Evolutionary conservation across 2,329 filamentous ascomycete genomes (phyloP).

Genomic region (Aspergillus pseudoterreus): DNA sequence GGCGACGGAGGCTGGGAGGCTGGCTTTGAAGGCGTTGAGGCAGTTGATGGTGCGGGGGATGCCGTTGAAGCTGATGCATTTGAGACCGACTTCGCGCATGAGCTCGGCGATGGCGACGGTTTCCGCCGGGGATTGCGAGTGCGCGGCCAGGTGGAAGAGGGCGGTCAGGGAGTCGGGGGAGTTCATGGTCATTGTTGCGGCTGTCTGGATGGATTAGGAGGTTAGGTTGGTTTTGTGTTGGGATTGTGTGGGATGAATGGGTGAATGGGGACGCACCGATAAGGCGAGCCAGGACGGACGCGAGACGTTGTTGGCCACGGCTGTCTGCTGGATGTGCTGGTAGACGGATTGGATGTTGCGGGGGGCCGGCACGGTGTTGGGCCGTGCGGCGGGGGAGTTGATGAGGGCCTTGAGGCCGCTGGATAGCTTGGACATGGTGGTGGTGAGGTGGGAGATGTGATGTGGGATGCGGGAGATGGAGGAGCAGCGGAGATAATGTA

Average conservation of each 20-base stretch:
- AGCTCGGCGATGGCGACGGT: constrained; percentile 34
- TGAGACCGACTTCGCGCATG: constrained; percentile 44
- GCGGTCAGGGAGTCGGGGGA: constrained; percentile 69
- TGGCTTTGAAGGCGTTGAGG: constrained; percentile 65
- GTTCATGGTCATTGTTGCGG: constrained; percentile 82
- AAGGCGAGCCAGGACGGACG: constrained; percentile 63
- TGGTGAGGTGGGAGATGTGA: not conserved
- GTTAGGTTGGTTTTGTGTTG: not conserved
- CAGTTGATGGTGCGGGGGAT: constrained; percentile 82
- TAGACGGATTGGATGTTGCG: constrained; percentile 62
- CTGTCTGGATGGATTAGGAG: constrained; percentile 53
- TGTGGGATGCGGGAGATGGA: not conserved
- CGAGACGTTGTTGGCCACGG: constrained; percentile 59
- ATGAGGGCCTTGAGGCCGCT: constrained; percentile 69
- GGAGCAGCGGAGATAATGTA: not conserved
- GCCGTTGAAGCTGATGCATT: constrained; percentile 48
- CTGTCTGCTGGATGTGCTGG: constrained; percentile 60
- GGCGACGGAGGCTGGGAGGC: constrained; percentile 57
- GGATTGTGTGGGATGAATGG: not conserved
- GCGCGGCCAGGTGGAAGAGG: constrained; percentile 51
- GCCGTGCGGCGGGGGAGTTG: constrained; percentile 64
- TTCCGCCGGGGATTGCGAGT: constrained; percentile 22
- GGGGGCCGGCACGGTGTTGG: constrained; percentile 63
- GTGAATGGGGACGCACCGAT: constrained; percentile 56
- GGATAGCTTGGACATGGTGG: constrained; percentile 69